Conservation (phyloP, 2,329 filamentous ascomycete species). For the Cordyceps militaris region DNA sequence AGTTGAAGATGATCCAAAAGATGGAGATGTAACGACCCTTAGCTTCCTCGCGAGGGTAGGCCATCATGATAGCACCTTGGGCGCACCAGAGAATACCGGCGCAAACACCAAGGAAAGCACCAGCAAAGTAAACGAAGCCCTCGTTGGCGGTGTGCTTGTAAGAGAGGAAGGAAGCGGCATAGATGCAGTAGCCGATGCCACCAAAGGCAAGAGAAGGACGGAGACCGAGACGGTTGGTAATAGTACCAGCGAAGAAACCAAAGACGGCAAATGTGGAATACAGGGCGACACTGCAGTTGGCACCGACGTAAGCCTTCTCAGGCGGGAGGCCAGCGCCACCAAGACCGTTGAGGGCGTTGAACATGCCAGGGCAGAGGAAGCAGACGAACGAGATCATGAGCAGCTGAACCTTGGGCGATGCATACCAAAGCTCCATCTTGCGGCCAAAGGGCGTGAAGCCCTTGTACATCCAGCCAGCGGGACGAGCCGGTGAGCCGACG, state of each 20-base stretch:
- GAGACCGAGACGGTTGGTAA: slow-evolving; percentile 70
- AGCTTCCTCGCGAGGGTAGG: slow-evolving; percentile 70
- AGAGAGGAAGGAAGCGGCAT: slow-evolving; percentile 62
- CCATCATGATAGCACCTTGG: slow-evolving; percentile 83
- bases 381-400: slow-evolving; percentile 53
- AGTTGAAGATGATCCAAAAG: slow-evolving; percentile 95
- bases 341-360: slow-evolving; percentile 59
- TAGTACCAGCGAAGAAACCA: slow-evolving; percentile 66
- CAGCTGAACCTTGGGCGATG: slow-evolving; percentile 65
- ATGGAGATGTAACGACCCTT: slow-evolving; percentile 86
- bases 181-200: slow-evolving; percentile 70
- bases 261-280: slow-evolving; percentile 65
- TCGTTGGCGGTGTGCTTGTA: slow-evolving; percentile 62
- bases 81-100: slow-evolving; percentile 77
- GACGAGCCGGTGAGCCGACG: slow-evolving; percentile 25
- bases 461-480: slow-evolving; percentile 62
- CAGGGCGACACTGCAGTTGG: slow-evolving; percentile 54
- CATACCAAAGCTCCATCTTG: slow-evolving; percentile 53
- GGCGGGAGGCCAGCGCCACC: slow-evolving; percentile 53
- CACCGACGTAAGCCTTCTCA: slow-evolving; percentile 2
- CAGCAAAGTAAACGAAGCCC: slow-evolving; percentile 70
- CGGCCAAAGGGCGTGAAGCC: slow-evolving; percentile 45
- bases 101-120: slow-evolving; percentile 68
- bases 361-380: slow-evolving; percentile 66
- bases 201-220: slow-evolving; percentile 62